Percentiles rank a stretch among this genome's conserved stretches.
These are phyloP conservation scores for Eurotiales sp. DNA, from an alignment of 2,329 filamentous ascomycete species.

Conservation along the genomic window DNA sequence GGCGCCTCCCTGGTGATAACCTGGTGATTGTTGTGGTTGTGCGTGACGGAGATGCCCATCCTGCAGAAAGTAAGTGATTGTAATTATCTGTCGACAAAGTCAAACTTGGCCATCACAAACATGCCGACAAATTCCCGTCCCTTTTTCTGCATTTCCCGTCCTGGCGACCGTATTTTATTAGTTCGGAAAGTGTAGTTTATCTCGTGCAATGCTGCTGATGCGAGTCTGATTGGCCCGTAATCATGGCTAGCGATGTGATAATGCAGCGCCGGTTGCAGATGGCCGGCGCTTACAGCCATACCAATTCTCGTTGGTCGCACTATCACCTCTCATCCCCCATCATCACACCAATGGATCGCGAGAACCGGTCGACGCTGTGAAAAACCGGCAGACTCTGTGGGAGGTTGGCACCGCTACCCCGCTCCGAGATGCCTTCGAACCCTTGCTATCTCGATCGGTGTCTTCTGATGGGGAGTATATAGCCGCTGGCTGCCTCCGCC, in stretches of 20 bases:
- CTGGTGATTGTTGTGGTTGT: too few species aligned
- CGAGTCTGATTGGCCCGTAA: conserved; percentile 1
- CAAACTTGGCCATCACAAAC: too few species aligned
- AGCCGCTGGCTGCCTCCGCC: conserved; percentile 25
- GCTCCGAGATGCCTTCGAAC: conserved; percentile 11
- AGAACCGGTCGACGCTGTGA: background rate
- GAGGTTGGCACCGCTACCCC: conserved; percentile 6
- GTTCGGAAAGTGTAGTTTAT: too few species aligned
- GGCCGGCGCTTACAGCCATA: conserved; percentile 10
- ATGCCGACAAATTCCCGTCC: too few species aligned
- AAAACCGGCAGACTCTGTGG: background rate
- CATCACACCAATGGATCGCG: conserved; percentile 4
- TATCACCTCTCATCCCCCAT: background rate
- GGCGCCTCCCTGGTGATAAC: too few species aligned
- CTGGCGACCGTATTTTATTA: too few species aligned
- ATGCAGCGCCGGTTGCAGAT: conserved; percentile 6
- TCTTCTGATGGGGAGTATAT: conserved; percentile 24
- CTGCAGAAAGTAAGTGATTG: too few species aligned
- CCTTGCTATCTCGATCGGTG: conserved; percentile 15
- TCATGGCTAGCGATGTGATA: conserved; percentile 3
- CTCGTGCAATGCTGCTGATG: background rate
- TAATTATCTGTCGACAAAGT: too few species aligned
- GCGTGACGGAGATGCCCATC: too few species aligned
- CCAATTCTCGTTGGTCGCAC: background rate
- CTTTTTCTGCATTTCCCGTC: background rate